Evolutionary conservation across 129 eudicot species (phyloP), one percentile per base, ranked within the genome.

Genomic region (Calendula officinalis): DNA sequence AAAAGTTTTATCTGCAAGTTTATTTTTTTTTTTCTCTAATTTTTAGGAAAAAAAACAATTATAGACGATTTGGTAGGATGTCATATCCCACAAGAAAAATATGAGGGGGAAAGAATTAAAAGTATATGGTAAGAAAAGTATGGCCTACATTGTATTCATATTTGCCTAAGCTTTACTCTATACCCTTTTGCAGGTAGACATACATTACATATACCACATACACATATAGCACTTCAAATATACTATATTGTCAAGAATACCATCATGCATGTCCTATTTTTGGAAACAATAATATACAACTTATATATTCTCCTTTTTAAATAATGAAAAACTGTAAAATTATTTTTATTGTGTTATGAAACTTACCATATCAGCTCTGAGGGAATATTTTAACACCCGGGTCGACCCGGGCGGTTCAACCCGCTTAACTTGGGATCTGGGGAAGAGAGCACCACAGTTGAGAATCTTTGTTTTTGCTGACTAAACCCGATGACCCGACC

Each of bases 91-190:
- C 41, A 40, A 40, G 41, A 58, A 38, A 62, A 47, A 71, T 34
- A 50, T 39, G 54, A 45, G 60, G 54, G 16, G 12, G 3, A 16
- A 17, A 17, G n/a, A 4, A 7, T 9, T 4, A 16, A 68, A 67
- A 59, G 67, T 74, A 67, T 33, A 42, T 60, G 66, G 52, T 42
- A 73, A 72, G 82, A 68, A 63, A 72, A 49, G 82, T 81, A 73
- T 74, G 80, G 76, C 77, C 82, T 74, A 81, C 83, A 35, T n/a
- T 61, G 78, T 73, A 75, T 71, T 76, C 78, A 80, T 73, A 51
- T 70, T 78, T 74, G 87, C 77, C 87, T 64, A 82, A 78, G 63
- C 83, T 82, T 82, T 82, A 82, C 87, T 78, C 83, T 69, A 74
- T 82, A 66, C 62, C 67, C 69, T 55, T 76, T 68, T 69, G 61